phyloP scores from a whole-genome alignment of 2,329 filamentous ascomycete species.

The Pseudonectria foliicola region DNA sequence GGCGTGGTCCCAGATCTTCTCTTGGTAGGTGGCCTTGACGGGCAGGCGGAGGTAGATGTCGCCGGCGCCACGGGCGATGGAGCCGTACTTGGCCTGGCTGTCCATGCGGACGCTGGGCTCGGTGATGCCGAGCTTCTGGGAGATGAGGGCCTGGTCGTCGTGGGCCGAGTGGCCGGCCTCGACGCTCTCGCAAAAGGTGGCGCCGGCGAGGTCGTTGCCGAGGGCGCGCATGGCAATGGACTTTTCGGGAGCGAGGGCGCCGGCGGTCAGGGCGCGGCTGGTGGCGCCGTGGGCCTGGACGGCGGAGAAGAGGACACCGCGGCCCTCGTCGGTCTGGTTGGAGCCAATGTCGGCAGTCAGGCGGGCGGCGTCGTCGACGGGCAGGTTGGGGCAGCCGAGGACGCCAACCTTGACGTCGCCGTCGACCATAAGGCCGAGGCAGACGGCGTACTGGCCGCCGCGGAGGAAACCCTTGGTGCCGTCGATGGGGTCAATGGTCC shows the following conservation, averaged over 20 bases:
- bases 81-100: slow-evolving; percentile 95
- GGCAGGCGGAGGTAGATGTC: slow-evolving; percentile 92
- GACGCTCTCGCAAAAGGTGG: slow-evolving; percentile 94
- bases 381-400: slow-evolving; percentile 91
- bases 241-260: slow-evolving; percentile 46
- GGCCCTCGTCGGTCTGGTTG: slow-evolving; percentile 67
- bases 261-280: slow-evolving; percentile 61
- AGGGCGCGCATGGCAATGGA: slow-evolving; percentile 75
- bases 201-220: slow-evolving; percentile 59
- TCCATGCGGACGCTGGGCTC: slow-evolving; percentile 91
- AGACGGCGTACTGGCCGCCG: slow-evolving; percentile 95
- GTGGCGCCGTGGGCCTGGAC: slow-evolving; percentile 71
- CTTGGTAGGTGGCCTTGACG: slow-evolving; percentile 78
- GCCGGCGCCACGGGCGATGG: slow-evolving; percentile 85
- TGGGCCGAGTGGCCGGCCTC: slow-evolving; percentile 90
- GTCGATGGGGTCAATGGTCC: slow-evolving; percentile 96
- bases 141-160: slow-evolving; percentile 74
- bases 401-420: slow-evolving; percentile 92
- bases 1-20: slow-evolving; percentile 99
- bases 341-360: slow-evolving; percentile 62
- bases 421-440: slow-evolving; percentile 84
- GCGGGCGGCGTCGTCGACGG: slow-evolving; percentile 64
- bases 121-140: slow-evolving; percentile 77
- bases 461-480: slow-evolving; percentile 96
- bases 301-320: slow-evolving; percentile 83